phyloP scores from a whole-genome alignment of 208 protist species.

The Strigomonas galati region DNA sequence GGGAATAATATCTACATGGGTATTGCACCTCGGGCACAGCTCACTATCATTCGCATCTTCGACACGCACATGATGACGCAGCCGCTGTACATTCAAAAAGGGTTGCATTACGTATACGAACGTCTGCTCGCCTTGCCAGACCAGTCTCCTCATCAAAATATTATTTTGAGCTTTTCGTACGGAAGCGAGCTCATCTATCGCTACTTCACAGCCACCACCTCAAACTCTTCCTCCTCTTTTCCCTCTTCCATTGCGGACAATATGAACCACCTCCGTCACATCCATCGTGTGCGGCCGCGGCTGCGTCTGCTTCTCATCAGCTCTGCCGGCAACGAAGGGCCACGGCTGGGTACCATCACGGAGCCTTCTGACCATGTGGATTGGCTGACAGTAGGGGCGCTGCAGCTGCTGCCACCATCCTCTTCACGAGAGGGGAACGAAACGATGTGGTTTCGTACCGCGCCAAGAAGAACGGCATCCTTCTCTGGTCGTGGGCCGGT shows the following conservation, averaged over 20 bases:
- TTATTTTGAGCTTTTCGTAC: slow-evolving; percentile 96
- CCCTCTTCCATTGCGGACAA: not conserved
- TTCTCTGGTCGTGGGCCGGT: not conserved
- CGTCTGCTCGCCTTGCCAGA: not conserved
- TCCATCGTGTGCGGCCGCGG: not conserved
- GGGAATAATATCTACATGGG: slow-evolving; percentile 46
- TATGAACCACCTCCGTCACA: not conserved
- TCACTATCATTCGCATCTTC: slow-evolving; percentile 96
- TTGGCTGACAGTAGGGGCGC: slow-evolving; percentile 89
- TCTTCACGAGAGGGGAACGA: not conserved
- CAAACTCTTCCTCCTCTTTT: too few relatives aligned
- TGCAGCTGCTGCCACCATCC: slow-evolving; percentile 6
- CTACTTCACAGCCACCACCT: slow-evolving; percentile 22
- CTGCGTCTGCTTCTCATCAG: slow-evolving; percentile 67
- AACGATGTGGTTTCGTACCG: not conserved
- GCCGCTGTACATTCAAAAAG: slow-evolving; percentile 94
- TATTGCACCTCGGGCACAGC: slow-evolving; percentile 88
- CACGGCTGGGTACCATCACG: slow-evolving; percentile 93
- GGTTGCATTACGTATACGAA: slow-evolving; percentile 47
- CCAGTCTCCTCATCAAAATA: not conserved
- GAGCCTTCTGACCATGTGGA: slow-evolving; percentile 91
- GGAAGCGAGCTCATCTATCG: slow-evolving; percentile 96
- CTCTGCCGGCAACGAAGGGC: slow-evolving; percentile 97
- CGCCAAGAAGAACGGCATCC: not conserved
- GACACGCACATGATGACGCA: slow-evolving; percentile 74